Base-by-base conservation (phyloP, 1,284 basidiomycete species). In the Vanrija pseudolonga region DNA sequence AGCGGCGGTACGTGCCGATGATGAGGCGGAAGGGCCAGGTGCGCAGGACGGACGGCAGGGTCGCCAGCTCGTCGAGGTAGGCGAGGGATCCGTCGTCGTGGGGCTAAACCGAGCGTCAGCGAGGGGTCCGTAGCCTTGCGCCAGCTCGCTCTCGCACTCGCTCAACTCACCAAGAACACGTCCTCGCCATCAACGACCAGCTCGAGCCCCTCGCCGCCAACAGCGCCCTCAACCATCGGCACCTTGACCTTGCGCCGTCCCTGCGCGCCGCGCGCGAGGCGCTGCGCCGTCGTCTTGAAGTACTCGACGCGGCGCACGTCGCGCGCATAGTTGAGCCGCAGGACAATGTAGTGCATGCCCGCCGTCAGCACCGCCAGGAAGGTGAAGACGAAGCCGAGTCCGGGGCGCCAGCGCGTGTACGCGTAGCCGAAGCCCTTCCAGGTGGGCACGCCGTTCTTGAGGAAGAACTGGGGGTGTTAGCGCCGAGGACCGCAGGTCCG, bases 331-430 rank as follows among this genome's bases (percentile, higher is more conserved):
- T 88, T 93, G 61, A 94, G 78, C 44, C 77, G 77, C 63, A 90
- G 87, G 50, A 91, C 82, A 38, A 90, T 61, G 63, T 88, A 87
- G 74, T 97, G 93, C 65, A 95, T 71, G 2, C 79, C 80, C 14
- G 87, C 87, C 0, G 90, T 86, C 39, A 94, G 74, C 44, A 87
- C 59, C 6, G 81, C 78, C 67, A 97, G 78, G 79, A 95, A 95
- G 12, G 81, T 66, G 51, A 88, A 59, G 28, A 93, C 92, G 32
- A 83, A 83, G 57, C 84, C 83, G 61, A 97, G 81, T 41, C 92
- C 90, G 19, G 93, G 93, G 42, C 93, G 83, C 81, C 88, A 97
- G 56, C 93, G 85, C 36, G 88, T 84, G 76, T 96, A 96, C 74
- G 94, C 95, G 74, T 96, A 95, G n/a, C 73, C 73, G 36, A 73